Base-by-base conservation (phyloP, 345 rosid species). In the Mallotus nudiflorus region DNA sequence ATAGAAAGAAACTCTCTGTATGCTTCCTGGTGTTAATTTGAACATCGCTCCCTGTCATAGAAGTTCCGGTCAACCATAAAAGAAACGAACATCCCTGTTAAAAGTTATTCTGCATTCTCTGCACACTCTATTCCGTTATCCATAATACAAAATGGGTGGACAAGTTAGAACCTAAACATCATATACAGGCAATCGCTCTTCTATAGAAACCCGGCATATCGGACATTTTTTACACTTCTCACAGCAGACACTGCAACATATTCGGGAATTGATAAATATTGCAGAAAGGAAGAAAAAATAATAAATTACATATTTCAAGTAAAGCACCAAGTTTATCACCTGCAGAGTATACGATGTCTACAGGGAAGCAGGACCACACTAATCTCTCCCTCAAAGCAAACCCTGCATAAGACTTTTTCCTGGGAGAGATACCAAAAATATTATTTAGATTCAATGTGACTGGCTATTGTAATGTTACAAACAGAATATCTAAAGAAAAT, bases 151-250 rank as follows among this genome's bases (percentile, higher is more conserved):
- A 70, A 64, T 15, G 25, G 45, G 46, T 54, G 33, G 27, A 16
- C 20, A 51, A 60, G 73, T 67, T 53, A 65, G 75, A 65, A 62
- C 68, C 75, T 85, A 95, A 75, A 90, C 99, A 80, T 92, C 98
- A 61, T 89, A 95, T 65, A 95, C 97, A 18, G 94, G 84, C 46
- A 95, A 80, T 48, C 94, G 86, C 82, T 95, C 90, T 77, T 92
- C 90, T 0, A 92, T 83, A 60, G 78, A 65, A 68, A 84, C 73
- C 42, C 97, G 91, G 81, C 99, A 95, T 54, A 92, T 84, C 4
- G 99, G 99, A 72, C 99, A 95, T 73, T 89, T 90, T 67, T 89
- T 87, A 79, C 99, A 95, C 85, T 87, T 95, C 64, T 84, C 94
- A 13, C 85, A 92, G 84, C 99, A 95, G 76, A 78, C 69, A 75